These are phyloP conservation scores for Pythium periplocum DNA, from an alignment of 352 stramenopile species.

Conservation along the genomic window DNA sequence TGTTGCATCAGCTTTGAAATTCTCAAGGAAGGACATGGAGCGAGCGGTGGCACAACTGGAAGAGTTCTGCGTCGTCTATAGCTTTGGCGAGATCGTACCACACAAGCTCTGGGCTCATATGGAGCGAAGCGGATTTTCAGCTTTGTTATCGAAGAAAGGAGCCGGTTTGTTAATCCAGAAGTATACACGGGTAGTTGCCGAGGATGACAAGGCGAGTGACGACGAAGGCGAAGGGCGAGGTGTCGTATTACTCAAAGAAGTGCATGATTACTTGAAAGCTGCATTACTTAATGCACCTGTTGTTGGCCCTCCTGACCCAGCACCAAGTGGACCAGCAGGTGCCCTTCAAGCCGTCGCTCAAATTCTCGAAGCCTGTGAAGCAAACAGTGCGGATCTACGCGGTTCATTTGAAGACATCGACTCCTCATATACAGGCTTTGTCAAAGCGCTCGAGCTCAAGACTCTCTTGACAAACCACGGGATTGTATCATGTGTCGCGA, in stretches of 20 bases:
- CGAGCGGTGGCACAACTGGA: conserved; percentile 28
- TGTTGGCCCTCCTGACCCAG: not conserved
- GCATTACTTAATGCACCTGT: not conserved
- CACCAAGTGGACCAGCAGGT: not conserved
- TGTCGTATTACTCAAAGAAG: conserved; percentile 10
- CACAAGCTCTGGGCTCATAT: conserved; percentile 43
- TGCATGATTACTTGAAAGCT: not conserved
- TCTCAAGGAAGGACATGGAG: conserved; percentile 27
- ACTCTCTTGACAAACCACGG: conserved; percentile 33
- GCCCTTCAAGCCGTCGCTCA: conserved; percentile 11
- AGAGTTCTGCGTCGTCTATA: conserved; percentile 49
- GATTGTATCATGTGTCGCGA: conserved; percentile 17
- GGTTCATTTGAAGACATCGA: conserved; percentile 50
- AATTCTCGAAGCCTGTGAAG: conserved; percentile 31
- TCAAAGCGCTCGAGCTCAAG: conserved; percentile 53
- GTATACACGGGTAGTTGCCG: conserved; percentile 17
- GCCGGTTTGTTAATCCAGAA: conserved; percentile 34
- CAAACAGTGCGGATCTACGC: conserved; percentile 37
- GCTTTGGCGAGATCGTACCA: conserved; percentile 26
- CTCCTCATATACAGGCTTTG: conserved; percentile 28
- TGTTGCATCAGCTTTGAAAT: conserved; percentile 23
- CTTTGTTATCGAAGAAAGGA: conserved; percentile 35
- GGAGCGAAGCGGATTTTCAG: conserved; percentile 31
- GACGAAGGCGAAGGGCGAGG: not conserved
- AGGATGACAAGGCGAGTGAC: conserved; percentile 6